Evolutionary conservation across 1,284 basidiomycete species (phyloP).

Genomic region (Ganoderma lucidum): DNA sequence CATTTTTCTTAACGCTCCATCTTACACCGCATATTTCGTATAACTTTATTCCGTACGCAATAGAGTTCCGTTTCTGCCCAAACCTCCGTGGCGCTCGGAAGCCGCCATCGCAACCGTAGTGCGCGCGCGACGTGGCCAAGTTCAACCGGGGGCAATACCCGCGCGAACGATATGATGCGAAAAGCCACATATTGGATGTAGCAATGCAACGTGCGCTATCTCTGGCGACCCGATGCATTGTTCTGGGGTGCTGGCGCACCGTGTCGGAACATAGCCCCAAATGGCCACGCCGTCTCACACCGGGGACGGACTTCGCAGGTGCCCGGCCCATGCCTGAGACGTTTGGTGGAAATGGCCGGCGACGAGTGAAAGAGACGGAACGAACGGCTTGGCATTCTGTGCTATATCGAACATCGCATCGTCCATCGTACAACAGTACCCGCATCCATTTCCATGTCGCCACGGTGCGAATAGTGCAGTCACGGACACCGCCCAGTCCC

Average conservation of each 20-base stretch:
- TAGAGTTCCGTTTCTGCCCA: background rate
- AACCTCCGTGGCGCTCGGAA: constrained; percentile 3
- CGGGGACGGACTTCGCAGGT: constrained; percentile 19
- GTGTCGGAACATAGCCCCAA: constrained; percentile 17
- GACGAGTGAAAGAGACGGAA: background rate
- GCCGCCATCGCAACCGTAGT: background rate
- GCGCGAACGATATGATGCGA: background rate
- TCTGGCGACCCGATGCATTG: constrained; percentile 13
- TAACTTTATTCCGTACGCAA: constrained; percentile 9
- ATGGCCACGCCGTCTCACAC: constrained; percentile 23
- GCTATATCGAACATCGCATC: constrained; percentile 29
- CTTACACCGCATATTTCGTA: constrained; percentile 3
- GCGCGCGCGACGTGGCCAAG: background rate
- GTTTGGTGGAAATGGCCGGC: constrained; percentile 4
- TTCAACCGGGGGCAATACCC: background rate
- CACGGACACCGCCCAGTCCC: constrained; percentile 8
- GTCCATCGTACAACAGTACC: constrained; percentile 26
- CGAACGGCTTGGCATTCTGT: constrained; percentile 22
- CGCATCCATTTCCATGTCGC: constrained; percentile 12
- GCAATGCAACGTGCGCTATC: background rate
- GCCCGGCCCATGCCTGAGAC: constrained; percentile 23
- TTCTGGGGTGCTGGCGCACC: constrained; percentile 17
- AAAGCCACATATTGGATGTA: background rate
- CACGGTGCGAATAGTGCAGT: constrained; percentile 1
- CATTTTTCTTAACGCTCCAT: constrained; percentile 8